Evolutionary conservation across 2,329 filamentous ascomycete genomes (phyloP), one percentile per base, ranked within the genome.

Genomic region (Xylaria digitata): DNA sequence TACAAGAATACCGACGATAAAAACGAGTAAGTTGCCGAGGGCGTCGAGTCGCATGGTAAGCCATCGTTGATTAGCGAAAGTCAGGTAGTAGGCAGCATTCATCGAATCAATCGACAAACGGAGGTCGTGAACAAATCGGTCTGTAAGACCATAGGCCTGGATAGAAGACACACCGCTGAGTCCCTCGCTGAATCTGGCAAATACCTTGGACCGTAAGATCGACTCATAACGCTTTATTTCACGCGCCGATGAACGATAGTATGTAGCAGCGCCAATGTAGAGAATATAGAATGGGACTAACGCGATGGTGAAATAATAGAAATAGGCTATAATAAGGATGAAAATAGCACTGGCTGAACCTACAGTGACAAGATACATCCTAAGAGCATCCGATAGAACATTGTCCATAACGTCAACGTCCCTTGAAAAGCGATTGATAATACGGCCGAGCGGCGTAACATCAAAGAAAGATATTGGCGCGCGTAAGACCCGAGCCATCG

Each of bases 341-440:
- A 97, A 97, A 42, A 97, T 92, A 5, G 92, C 90, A 1, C 90
- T 82, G 71, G 97, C 94, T 86, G 91, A 93, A 45, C 88, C 90
- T 72, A 97, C 81, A 1, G 93, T 97, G 73, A 97, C 82, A 74
- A 94, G 90, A 82, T 95, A 97, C 89, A 97, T 97, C 71, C 95
- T 89, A 80, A 97, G 93, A 2, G 93, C 91, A 74, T 97, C 95
- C 0, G 91, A 91, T 49, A 97, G 82, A 64, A 90, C 92, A 78
- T 97, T 97, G 81, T 98, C 96, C 93, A 98, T 96, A 63, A 96
- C 93, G 75, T 97, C 93, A 46, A 98, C 92, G 75, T 99, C 96
- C 72, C 95, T 91, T 34, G 93, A 96, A 80, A 98, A 98, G 15
- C 96, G 92, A 78, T 98, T 98, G 21, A 93, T 97, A 78, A 98